Evolutionary conservation across 1,139 yeast species (phyloP), one percentile per base, ranked within the genome.

Genomic region (Pichia sp.): DNA sequence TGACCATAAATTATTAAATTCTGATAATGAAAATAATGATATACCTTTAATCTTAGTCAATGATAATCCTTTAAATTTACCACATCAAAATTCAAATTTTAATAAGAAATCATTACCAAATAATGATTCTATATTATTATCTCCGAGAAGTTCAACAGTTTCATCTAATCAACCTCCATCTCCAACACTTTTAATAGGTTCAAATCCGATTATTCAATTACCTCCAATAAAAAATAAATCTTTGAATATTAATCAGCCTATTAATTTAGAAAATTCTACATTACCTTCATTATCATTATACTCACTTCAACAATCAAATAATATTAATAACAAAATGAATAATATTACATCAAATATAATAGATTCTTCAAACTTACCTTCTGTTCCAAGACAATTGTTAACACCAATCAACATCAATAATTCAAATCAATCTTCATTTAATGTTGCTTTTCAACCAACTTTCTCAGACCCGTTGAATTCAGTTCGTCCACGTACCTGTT

Each of bases 231-330:
- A 40, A 34, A 27, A 39, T 11, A 40, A 8, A 26, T 43, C 47
- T 18, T 18, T 18, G 18, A 18, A 18, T 18, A 18, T 18, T 18
- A 9, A 36, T 31, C 6, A 45, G 35, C 42, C 31, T 30, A 6
- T 29, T 26, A 10, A 25, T 34, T 25, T 42, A 40, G 25, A 27
- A 4, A 28, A 34, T 7, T 25, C 25, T 9, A 25, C 25, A 43
- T 43, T 30, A 44, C 48, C 40, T 46, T 38, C 49, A 4, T 28
- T 50, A 35, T 42, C 56, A 4, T 42, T 53, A 9, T 56, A 51
- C 29, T 47, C 54, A 33, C 36, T 56, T n/a, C 55, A 56, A 31
- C 39, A 47, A 18, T 18, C 18, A 18, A 18, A 18, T 18, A 18
- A 18, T 18, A 18, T 18, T 18, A 18, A 18, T 18, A 18, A 18